Percentiles rank a stretch among this genome's conserved stretches.
These are phyloP conservation scores for Pseudogymnoascus sp. DNA, from an alignment of 2,329 filamentous ascomycete species.

Conservation along the genomic window DNA sequence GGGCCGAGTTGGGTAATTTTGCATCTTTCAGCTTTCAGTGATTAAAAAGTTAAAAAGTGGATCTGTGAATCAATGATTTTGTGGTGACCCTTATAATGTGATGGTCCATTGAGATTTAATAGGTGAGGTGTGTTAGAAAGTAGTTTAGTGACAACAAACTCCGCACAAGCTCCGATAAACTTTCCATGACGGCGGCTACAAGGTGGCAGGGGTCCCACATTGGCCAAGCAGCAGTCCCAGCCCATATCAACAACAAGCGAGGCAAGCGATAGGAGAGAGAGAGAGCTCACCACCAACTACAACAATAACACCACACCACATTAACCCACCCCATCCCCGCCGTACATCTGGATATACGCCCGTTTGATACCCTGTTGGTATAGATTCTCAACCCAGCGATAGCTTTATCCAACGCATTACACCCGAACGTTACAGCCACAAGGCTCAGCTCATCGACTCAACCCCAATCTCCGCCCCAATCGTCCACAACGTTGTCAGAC, in stretches of 20 bases:
- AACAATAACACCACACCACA: slow-evolving; percentile 1
- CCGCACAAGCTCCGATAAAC: slow-evolving; percentile 6
- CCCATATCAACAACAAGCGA: slow-evolving; percentile 11
- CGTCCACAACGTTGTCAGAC: slow-evolving; percentile 42
- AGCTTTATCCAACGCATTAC: neutral
- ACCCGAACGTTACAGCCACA: neutral
- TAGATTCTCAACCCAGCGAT: neutral
- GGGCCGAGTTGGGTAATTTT: neutral
- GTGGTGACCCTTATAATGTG: slow-evolving; percentile 4
- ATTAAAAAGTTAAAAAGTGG: neutral
- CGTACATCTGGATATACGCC: neutral
- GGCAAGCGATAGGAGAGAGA: slow-evolving; percentile 6
- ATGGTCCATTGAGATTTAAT: neutral
- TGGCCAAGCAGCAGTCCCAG: neutral
- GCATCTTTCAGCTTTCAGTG: neutral
- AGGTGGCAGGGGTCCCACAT: slow-evolving; percentile 3
- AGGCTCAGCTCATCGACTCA: neutral
- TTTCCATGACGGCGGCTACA: slow-evolving; percentile 8
- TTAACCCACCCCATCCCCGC: neutral
- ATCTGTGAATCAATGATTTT: slow-evolving; percentile 1
- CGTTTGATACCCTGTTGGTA: slow-evolving; percentile 10
- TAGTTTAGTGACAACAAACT: neutral
- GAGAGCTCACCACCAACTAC: slow-evolving; percentile 4
- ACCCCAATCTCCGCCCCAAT: slow-evolving; percentile 10
- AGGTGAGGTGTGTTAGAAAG: slow-evolving; percentile 6